These are phyloP conservation scores for Rhinocladiella similis DNA, from an alignment of 2,329 filamentous ascomycete species.

Conservation along the genomic window DNA sequence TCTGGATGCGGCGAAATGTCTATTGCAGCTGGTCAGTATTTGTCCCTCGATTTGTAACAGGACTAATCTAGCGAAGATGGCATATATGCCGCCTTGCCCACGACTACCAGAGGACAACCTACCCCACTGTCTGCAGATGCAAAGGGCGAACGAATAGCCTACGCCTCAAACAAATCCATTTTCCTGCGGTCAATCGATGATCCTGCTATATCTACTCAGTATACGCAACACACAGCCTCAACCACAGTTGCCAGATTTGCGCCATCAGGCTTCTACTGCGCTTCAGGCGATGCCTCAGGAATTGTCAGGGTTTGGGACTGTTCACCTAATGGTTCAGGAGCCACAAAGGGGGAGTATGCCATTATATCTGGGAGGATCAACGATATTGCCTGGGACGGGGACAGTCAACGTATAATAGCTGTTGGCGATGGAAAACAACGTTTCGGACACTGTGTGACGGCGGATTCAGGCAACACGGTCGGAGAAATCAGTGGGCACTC, in stretches of 20 bases:
- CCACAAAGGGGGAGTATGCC: conserved; percentile 88
- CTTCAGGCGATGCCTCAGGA: conserved; percentile 84
- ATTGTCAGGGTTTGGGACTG: conserved; percentile 89
- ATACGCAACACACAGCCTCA: conserved; percentile 82
- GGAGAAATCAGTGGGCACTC: conserved; percentile 93
- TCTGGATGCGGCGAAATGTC: conserved; percentile 37
- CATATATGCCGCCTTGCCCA: conserved; percentile 83
- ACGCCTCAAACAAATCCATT: conserved; percentile 94
- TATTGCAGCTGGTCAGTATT: conserved; percentile 43
- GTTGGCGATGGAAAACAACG: conserved; percentile 93
- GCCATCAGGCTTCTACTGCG: conserved; percentile 91
- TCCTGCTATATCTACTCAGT: conserved; percentile 81
- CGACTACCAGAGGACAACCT: conserved; percentile 79
- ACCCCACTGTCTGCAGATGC: conserved; percentile 85
- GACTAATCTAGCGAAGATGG: conserved; percentile 49
- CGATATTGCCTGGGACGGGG: conserved; percentile 95
- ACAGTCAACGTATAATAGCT: conserved; percentile 93
- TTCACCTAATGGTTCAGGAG: conserved; percentile 68
- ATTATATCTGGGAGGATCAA: conserved; percentile 95
- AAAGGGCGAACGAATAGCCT: conserved; percentile 89
- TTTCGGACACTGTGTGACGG: conserved; percentile 91
- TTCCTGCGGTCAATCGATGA: conserved; percentile 94
- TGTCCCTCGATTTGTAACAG: neutral
- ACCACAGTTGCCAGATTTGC: conserved; percentile 94
- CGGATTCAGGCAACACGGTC: conserved; percentile 92